A percentile compares a stretch with the other conserved stretches of the same genome.
Conservation (phyloP, 805 yeast genomes). For the Hyphopichia homilentoma region DNA sequence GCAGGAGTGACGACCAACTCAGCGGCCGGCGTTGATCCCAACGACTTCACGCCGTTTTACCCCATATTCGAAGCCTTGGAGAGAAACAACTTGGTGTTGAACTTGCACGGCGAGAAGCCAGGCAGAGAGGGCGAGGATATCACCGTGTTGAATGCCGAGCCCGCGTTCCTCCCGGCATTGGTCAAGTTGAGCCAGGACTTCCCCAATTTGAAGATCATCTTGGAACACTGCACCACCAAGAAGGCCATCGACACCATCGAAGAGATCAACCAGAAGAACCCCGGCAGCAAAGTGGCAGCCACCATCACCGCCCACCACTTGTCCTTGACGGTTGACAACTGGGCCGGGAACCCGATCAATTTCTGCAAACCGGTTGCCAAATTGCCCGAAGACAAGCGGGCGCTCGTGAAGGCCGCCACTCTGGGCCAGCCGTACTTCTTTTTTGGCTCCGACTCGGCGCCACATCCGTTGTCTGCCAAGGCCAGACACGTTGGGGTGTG, state of each 20-base stretch:
- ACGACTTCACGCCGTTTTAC: constrained; percentile 83
- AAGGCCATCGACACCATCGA: constrained; percentile 80
- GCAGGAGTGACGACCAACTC: constrained; percentile 99
- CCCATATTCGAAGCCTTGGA: constrained; percentile 90
- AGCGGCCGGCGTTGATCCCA: constrained; percentile 85
- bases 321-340: constrained; percentile 80
- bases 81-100: constrained; percentile 69
- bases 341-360: constrained; percentile 96
- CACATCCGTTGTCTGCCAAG: constrained; percentile 83
- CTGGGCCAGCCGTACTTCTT: constrained; percentile 90
- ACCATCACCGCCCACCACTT: constrained; percentile 96
- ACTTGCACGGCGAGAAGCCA: constrained; percentile 96
- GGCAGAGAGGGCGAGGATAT: constrained; percentile 53
- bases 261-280: constrained; percentile 49
- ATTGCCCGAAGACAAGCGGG: constrained; percentile 76
- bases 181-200: constrained; percentile 72
- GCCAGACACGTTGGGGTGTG: constrained; percentile 78
- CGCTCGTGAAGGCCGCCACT: constrained; percentile 82
- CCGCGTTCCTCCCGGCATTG: constrained; percentile 85
- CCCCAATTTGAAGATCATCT: constrained; percentile 79
- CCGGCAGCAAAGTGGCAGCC: constrained; percentile 70
- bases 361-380: constrained; percentile 98
- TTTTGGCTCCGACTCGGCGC: constrained; percentile 98
- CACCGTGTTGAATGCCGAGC: constrained; percentile 92
- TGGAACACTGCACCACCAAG: constrained; percentile 93